Percentiles rank a stretch among this genome's conserved stretches.
Evolutionary conservation across 2,329 filamentous ascomycete genomes (phyloP).

Genomic region (Chaetomiaceae sp.): DNA sequence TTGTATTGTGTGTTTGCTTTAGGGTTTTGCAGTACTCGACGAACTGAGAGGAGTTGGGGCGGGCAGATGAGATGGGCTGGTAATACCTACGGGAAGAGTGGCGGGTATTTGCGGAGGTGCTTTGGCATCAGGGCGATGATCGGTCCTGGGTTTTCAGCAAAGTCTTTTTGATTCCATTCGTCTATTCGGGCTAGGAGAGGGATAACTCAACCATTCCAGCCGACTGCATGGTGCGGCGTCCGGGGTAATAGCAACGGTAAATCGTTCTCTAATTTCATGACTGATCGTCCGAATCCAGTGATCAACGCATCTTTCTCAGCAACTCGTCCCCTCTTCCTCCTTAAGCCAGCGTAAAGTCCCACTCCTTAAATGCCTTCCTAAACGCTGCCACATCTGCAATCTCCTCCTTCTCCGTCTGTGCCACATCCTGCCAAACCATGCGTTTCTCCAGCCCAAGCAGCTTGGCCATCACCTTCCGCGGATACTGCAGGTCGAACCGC

Average conservation of each 20-base stretch:
- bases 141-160: no score
- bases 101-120: not conserved
- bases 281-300: no score
- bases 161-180: no score
- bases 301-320: not conserved
- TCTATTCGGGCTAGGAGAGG: no score
- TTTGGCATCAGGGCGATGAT: no score
- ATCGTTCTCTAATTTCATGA: no score
- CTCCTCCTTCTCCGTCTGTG: constrained; percentile 74
- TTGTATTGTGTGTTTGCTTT: not conserved
- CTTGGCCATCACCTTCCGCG: constrained; percentile 81
- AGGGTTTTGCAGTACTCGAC: not conserved
- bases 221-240: no score
- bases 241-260: no score
- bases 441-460: constrained; percentile 73
- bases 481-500: constrained; percentile 88
- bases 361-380: constrained; percentile 74
- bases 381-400: constrained; percentile 71
- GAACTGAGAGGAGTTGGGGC: not conserved
- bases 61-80: not conserved
- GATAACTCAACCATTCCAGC: no score
- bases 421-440: constrained; percentile 80
- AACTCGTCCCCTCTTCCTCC: not conserved
- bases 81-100: not conserved
- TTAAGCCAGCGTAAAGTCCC: constrained; percentile 66